Evolutionary conservation across 768 basidiomycete species (phyloP), one percentile per base, ranked within the genome.

Genomic region (Pleurotus tuoliensis): DNA sequence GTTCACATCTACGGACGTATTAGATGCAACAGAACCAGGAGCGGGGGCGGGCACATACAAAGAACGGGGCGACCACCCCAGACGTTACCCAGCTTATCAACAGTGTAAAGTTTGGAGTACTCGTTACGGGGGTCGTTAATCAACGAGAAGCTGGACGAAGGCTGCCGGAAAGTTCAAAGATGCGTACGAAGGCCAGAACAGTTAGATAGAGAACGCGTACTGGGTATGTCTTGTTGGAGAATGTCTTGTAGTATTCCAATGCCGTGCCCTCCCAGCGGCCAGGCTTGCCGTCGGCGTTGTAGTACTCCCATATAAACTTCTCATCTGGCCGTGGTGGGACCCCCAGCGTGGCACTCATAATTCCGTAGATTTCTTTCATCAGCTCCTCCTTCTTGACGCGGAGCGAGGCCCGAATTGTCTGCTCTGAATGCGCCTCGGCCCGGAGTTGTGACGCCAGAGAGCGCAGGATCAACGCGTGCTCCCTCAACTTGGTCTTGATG

Each of bases 61-160:
- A 87, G 79, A 22, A 98, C 87, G 15, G 87, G 82, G 4, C 92
- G 79, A 4, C 86, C 93, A 58, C 90, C 90, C 87, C 90, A 93
- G 50, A 98, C 75, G 64, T 98, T 98, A 13, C 95, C 95, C 37
- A 98, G 84, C 64, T 91, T 88, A 64, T 95, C 86, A 15, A 98
- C 94, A 1, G 93, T 93, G 73, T 95, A 95, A 13, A 96, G 78
- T 69, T 85, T 88, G 49, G 79, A 80, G 69, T 88, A 93, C 16
- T 75, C 75, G 66, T 98, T 95, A 22, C 96, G 82, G 8, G 96
- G 95, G 67, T 98, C 96, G 64, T 98, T 88, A 69, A 98, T 93
- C 11, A 98, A 80, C 38, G 94, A 96, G 79, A 98, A 96, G 2
- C 80, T 86, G 22, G 94, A 90, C 3, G 76, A 66, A 2, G 86